phyloP scores from a whole-genome alignment of 495 filamentous ascomycete species.

The Tuber calosporum region DNA sequence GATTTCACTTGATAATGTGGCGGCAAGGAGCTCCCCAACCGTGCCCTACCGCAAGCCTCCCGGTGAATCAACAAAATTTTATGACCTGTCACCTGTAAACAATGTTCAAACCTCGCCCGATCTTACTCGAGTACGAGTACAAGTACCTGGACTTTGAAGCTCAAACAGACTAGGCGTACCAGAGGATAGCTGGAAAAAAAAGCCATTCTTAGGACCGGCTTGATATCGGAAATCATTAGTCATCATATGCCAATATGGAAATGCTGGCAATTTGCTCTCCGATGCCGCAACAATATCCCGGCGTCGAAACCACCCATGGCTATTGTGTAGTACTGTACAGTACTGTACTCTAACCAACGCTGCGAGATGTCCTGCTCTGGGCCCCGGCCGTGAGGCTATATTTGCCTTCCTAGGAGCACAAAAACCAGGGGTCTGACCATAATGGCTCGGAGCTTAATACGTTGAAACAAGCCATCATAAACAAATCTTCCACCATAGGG shows the following conservation, averaged over 20 bases:
- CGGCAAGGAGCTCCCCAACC: background rate
- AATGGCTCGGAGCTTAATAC: background rate
- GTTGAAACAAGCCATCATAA: background rate
- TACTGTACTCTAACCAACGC: background rate
- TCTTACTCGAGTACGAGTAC: too few relatives aligned
- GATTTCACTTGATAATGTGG: too few relatives aligned
- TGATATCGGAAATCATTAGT: background rate
- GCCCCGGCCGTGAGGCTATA: background rate
- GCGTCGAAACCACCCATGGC: background rate
- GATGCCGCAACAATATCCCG: background rate
- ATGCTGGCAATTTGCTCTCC: background rate
- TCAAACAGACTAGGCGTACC: too few relatives aligned
- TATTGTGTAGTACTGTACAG: background rate
- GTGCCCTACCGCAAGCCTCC: background rate
- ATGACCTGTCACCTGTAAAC: background rate
- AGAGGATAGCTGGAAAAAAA: background rate
- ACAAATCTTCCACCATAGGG: background rate
- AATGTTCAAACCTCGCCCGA: background rate
- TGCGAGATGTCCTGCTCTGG: background rate
- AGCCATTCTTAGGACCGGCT: background rate
- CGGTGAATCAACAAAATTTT: background rate
- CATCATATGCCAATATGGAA: background rate
- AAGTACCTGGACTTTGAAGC: too few relatives aligned
- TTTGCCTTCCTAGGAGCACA: background rate
- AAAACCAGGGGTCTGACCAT: background rate